Conservation (phyloP, 129 eudicot genomes). For the Deinandra increscens region DNA sequence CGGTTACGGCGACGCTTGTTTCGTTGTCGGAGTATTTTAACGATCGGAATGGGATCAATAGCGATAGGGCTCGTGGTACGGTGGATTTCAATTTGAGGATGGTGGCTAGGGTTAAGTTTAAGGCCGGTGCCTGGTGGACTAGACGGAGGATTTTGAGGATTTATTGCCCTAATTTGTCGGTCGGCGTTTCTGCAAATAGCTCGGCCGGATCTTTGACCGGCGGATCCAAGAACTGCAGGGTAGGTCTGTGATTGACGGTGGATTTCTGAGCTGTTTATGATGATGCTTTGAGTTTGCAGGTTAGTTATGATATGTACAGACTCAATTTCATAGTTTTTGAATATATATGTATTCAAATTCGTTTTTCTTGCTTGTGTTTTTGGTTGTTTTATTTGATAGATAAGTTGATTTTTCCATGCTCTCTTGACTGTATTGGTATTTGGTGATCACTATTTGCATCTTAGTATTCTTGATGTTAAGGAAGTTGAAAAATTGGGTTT, state of each 20-base stretch:
- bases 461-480: too few relatives aligned
- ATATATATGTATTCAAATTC: not conserved
- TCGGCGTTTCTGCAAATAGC: slow-evolving; percentile 33
- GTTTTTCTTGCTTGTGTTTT: slow-evolving; percentile 3
- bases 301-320: slow-evolving; percentile 9
- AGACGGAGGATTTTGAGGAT: slow-evolving; percentile 60
- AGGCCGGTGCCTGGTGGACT: slow-evolving; percentile 75
- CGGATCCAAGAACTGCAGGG: slow-evolving; percentile 51
- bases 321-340: not conserved
- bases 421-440: not conserved
- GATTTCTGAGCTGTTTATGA: slow-evolving; percentile 23
- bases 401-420: not conserved
- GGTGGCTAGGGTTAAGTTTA: slow-evolving; percentile 60
- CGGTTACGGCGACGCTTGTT: slow-evolving; percentile 43
- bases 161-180: slow-evolving; percentile 45
- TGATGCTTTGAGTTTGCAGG: not conserved
- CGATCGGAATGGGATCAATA: slow-evolving; percentile 28
- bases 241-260: slow-evolving; percentile 29
- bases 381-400: not conserved
- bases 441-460: too few relatives aligned
- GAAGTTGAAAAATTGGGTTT: not conserved
- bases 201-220: slow-evolving; percentile 43
- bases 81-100: slow-evolving; percentile 53
- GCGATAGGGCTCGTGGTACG: slow-evolving; percentile 42
- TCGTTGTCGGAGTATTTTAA: slow-evolving; percentile 44